These are phyloP conservation scores for bread wheat (Triticum aestivum) DNA, from an alignment of 176 grass and related monocot species.

Conservation along the genomic window DNA sequence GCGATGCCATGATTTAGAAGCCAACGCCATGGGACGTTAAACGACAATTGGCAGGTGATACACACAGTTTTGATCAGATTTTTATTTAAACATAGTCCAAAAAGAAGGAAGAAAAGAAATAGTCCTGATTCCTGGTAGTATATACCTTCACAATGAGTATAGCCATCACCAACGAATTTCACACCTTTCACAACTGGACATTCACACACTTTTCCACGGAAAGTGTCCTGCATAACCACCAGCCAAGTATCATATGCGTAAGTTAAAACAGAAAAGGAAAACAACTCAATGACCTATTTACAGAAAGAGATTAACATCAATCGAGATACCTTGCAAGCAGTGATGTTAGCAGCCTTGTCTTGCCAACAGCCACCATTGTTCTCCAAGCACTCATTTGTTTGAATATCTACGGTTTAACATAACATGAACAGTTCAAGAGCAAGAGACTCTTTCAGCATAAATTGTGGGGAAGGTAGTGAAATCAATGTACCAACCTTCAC, in stretches of 20 bases:
- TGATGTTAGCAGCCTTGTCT: constrained; percentile 82
- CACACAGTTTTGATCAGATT: neutral
- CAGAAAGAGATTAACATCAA: constrained; percentile 20
- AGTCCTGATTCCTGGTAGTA: neutral
- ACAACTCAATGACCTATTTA: neutral
- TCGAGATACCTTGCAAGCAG: constrained; percentile 88
- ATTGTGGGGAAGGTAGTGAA: neutral
- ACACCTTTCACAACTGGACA: constrained; percentile 78
- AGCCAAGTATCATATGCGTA: constrained; percentile 5
- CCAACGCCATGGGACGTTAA: neutral
- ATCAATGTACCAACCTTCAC: constrained; percentile 50
- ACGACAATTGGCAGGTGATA: neutral
- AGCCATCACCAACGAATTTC: constrained; percentile 94
- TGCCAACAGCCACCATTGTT: constrained; percentile 98
- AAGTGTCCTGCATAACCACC: constrained; percentile 74
- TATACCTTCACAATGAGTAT: constrained; percentile 91
- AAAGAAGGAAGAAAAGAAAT: constrained; percentile 3
- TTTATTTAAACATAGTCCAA: neutral
- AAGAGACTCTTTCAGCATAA: neutral
- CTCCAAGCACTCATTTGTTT: constrained; percentile 97
- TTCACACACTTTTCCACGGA: constrained; percentile 84
- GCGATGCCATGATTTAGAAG: neutral
- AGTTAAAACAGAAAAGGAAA: neutral
- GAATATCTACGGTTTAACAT: constrained; percentile 55
- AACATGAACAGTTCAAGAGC: neutral